A percentile compares a stretch with the other conserved stretches of the same genome.
Evolutionary conservation across 768 basidiomycete genomes (phyloP).

Genomic region (Termitomyces sp.): DNA sequence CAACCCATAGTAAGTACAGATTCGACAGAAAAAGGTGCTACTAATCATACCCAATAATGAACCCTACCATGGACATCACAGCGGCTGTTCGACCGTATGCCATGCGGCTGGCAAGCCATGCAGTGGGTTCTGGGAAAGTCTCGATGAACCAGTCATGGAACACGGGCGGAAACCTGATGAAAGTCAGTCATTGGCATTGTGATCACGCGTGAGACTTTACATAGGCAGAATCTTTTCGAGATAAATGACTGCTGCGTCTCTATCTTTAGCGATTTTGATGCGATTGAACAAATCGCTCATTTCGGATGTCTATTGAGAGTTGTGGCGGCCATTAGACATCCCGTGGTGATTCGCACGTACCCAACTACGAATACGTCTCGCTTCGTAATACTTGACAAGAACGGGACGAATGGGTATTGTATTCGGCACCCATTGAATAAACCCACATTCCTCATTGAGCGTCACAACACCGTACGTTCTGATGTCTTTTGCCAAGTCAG

Average conservation of each 20-base stretch:
- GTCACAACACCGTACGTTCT: slow-evolving; percentile 99
- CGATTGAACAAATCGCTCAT: slow-evolving; percentile 41
- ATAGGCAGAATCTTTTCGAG: slow-evolving; percentile 45
- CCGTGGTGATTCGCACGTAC: slow-evolving; percentile 19
- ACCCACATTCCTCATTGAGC: slow-evolving; percentile 93
- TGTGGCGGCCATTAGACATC: not conserved
- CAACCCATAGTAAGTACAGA: not conserved
- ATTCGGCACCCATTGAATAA: slow-evolving; percentile 98
- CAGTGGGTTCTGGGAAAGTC: slow-evolving; percentile 93
- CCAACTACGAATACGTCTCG: slow-evolving; percentile 33
- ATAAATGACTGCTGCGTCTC: slow-evolving; percentile 49
- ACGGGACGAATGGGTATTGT: slow-evolving; percentile 80
- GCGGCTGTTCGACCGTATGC: slow-evolving; percentile 86
- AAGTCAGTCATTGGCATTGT: not conserved
- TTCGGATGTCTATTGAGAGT: slow-evolving; percentile 32
- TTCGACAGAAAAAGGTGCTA: not conserved
- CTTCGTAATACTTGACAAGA: slow-evolving; percentile 61
- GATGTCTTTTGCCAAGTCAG: slow-evolving; percentile 55
- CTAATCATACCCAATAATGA: slow-evolving; percentile 77
- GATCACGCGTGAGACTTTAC: slow-evolving; percentile 30
- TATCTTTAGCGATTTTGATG: slow-evolving; percentile 46
- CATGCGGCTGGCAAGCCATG: slow-evolving; percentile 88
- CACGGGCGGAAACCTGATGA: slow-evolving; percentile 66
- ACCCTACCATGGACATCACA: slow-evolving; percentile 99
- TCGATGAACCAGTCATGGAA: slow-evolving; percentile 98